Percentiles rank a stretch among this genome's conserved stretches.
These are phyloP conservation scores for Ophiostoma sp. DNA, from an alignment of 2,329 filamentous ascomycete species.

Conservation along the genomic window DNA sequence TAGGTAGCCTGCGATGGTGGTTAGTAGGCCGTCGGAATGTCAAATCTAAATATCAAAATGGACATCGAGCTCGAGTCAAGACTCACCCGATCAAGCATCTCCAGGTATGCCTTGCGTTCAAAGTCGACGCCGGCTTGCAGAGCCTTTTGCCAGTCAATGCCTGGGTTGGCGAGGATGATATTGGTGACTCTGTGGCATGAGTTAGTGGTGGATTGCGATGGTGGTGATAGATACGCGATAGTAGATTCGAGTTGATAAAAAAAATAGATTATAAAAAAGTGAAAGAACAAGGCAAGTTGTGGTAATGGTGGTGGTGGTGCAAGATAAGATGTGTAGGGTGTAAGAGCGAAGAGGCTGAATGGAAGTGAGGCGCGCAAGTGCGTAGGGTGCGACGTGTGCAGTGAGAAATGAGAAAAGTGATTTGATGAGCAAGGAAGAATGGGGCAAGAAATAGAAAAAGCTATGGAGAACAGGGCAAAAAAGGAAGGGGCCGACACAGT, in stretches of 20 bases:
- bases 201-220: background rate
- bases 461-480: background rate
- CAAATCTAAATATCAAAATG: background rate
- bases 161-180: conserved; percentile 43
- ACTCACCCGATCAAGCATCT: conserved; percentile 46
- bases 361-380: background rate
- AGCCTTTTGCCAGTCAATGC: conserved; percentile 40
- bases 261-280: background rate
- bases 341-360: background rate
- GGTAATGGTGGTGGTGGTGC: background rate
- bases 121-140: conserved; percentile 42
- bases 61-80: too few relatives aligned
- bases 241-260: background rate
- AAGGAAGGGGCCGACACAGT: background rate
- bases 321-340: background rate
- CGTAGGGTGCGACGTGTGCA: background rate
- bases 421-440: background rate
- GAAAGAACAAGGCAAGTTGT: background rate
- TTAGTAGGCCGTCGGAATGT: conserved; percentile 26
- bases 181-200: conserved; percentile 44
- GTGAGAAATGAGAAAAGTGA: background rate
- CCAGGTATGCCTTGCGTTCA: conserved; percentile 46
- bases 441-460: background rate
- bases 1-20: conserved; percentile 42
- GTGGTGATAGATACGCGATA: background rate